Percentiles rank a stretch among this genome's conserved stretches.
Conservation (phyloP, 2,329 filamentous ascomycete genomes). For the Mycosphaerelloides madeirae region DNA sequence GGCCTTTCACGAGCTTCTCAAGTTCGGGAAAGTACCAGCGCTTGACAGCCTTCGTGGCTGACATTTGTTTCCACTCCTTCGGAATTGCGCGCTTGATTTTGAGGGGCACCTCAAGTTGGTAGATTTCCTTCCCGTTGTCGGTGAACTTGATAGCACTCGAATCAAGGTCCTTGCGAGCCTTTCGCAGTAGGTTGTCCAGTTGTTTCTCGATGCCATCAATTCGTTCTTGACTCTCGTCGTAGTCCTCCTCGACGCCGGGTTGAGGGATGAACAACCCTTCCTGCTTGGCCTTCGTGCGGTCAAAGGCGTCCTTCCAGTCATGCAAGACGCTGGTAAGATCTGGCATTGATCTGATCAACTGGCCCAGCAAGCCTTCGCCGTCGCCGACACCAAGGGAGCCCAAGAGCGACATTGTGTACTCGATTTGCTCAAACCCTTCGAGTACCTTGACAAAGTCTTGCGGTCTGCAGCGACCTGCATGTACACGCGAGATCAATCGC, state of each 20-base stretch:
- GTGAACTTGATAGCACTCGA: conserved; percentile 56
- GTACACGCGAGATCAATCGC: conserved; percentile 86
- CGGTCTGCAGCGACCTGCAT: conserved; percentile 82
- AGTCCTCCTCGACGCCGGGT: conserved; percentile 83
- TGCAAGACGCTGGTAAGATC: conserved; percentile 68
- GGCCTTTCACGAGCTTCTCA: conserved; percentile 71
- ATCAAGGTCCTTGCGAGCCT: conserved; percentile 67
- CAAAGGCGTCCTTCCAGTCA: conserved; percentile 90
- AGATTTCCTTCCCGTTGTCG: conserved; percentile 94
- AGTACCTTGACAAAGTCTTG: conserved; percentile 91
- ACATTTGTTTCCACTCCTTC: conserved; percentile 91
- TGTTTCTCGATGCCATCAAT: conserved; percentile 72
- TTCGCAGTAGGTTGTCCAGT: conserved; percentile 65
- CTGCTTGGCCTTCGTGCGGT: conserved; percentile 71
- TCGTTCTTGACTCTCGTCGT: conserved; percentile 73
- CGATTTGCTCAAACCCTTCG: conserved; percentile 96
- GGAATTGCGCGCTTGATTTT: conserved; percentile 74
- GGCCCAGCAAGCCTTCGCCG: conserved; percentile 78
- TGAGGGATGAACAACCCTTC: conserved; percentile 80
- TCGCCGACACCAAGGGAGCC: conserved; percentile 62
- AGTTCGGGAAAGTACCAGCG: conserved; percentile 90
- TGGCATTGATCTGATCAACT: conserved; percentile 80
- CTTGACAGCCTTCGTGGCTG: conserved; percentile 81
- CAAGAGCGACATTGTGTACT: conserved; percentile 83
- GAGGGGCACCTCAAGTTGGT: conserved; percentile 83